Base-by-base conservation (phyloP, 371 early-diverging fungal species). In the Saksenaea oblongispora region DNA sequence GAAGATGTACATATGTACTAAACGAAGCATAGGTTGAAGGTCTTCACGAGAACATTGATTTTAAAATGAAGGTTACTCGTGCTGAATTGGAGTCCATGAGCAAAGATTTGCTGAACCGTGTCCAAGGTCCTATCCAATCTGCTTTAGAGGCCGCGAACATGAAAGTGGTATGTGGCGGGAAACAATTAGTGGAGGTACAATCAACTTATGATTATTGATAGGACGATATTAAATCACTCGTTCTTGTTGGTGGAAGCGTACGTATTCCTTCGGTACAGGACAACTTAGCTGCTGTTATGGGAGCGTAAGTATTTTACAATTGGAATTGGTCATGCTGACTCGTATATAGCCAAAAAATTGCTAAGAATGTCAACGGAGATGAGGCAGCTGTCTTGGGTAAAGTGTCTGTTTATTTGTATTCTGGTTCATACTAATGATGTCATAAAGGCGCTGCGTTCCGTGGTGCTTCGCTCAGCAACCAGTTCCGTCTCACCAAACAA, bases 191-290 rank as follows among this genome's bases (percentile, higher is more conserved):
- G 27, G 34, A 53, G 53, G 17, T 26, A 54, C n/a, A 39, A 24
- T 41, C 27, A 24, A 44, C 27, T 44, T 42, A 68, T 18, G 31
- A 31, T 31, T 4, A 31, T 37, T 54, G 34, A 17, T 61, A 83
- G 76, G 71, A 74, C 26, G 87, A 95, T 34, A 82, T 97, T 34
- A 76, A 88, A 58, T 93, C 98, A 9, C 75, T 98, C 41, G 90
- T 98, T 5, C 82, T 97, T n/a, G 94, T 96, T 18, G 99, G 99
- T 57, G 99, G 99, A 34, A 90, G 93, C 65, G 87, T 91, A 17
- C 92, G 99, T 58, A 85, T 95, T 24, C 99, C 98, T 5, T 75
- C 87, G 44, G 86, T 97, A 42, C 95, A 96, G 73, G 65, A 79
- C 26, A 79, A 71, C 41, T 76, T 98, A 58, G 71, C 79, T 2